Base-by-base conservation (phyloP, 345 rosid species). In the Turnera subulata region DNA sequence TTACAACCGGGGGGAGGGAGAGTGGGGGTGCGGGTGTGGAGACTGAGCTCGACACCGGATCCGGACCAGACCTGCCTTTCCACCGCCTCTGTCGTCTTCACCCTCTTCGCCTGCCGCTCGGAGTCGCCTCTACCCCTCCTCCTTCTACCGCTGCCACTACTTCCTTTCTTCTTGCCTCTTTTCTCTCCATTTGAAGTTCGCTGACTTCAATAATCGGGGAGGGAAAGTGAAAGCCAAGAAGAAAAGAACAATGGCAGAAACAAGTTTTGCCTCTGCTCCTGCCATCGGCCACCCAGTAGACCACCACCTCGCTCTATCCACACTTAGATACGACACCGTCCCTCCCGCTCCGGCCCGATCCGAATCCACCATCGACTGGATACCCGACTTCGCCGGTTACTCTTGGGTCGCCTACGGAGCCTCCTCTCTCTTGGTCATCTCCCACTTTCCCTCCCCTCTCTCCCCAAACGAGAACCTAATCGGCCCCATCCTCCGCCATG, bases 321-420 rank as follows among this genome's bases (percentile, higher is more conserved):
- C 81, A 35, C 55, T 79, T 32, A 56, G 82, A 80, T 79, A 86
- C 63, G 95, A 91, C 44, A 59, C 44, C 62, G 65, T 88, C 29
- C 90, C 96, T 1, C 77, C 92, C 5, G 86, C 92, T 33, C 92
- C 96, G 23, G 77, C 75, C 44, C 80, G 76, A 63, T 84, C 86
- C 23, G 42, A 64, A 11, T 82, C 84, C 48, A 66, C 90, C 70
- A 66, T 85, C 66, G 98, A 91, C 66, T 88, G 94, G 95, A 66
- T 91, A 38, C 89, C 96, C 9, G 96, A 85, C 59, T 84, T 82
- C 56, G 72, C 79, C 22, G 92, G 96, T 68, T 74, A 82, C 89
- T 80, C 98, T 78, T 91, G 98, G 96, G 80, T 84, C 40, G 96
- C 95, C 12, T 91, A 88, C 65, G 95, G 95, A 18, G 96, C 96